These are phyloP conservation scores for Colletotrichum simmondsii DNA, from an alignment of 2,329 filamentous ascomycete species.

Conservation along the genomic window DNA sequence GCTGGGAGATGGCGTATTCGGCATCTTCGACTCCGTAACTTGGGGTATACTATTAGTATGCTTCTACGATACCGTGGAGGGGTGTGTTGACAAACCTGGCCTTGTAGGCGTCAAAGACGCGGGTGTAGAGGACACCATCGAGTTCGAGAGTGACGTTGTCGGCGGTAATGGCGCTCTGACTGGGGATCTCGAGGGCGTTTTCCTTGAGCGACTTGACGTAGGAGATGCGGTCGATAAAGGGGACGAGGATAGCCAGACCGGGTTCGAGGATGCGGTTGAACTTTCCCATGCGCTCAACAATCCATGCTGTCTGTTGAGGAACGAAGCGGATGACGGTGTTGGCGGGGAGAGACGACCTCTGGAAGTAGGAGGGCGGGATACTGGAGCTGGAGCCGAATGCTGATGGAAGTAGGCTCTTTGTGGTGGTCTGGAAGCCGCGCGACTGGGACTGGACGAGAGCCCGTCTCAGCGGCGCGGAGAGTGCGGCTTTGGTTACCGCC, in stretches of 20 bases:
- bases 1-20: constrained; percentile 97
- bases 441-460: constrained; percentile 33
- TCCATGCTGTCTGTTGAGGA: constrained; percentile 99
- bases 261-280: constrained; percentile 94
- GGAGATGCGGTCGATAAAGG: constrained; percentile 93
- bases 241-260: constrained; percentile 87
- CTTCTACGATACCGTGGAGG: too few species aligned
- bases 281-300: constrained; percentile 99
- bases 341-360: constrained; percentile 78
- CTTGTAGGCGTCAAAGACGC: constrained; percentile 98
- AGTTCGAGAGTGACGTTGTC: constrained; percentile 98
- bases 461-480: constrained; percentile 33
- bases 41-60: constrained; percentile 26
- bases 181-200: constrained; percentile 94
- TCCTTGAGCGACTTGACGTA: constrained; percentile 99
- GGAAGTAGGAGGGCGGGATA: constrained; percentile 81
- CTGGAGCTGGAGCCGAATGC: constrained; percentile 47
- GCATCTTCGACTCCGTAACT: constrained; percentile 99
- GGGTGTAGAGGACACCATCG: constrained; percentile 93
- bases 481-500: constrained; percentile 35
- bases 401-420: constrained; percentile 26
- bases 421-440: constrained; percentile 31
- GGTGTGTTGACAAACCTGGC: constrained; percentile 72
- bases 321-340: constrained; percentile 98
- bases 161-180: constrained; percentile 96